Percentiles rank a stretch among this genome's conserved stretches.
phyloP scores from a whole-genome alignment of 768 basidiomycete species.

The Dioszegia hungarica region DNA sequence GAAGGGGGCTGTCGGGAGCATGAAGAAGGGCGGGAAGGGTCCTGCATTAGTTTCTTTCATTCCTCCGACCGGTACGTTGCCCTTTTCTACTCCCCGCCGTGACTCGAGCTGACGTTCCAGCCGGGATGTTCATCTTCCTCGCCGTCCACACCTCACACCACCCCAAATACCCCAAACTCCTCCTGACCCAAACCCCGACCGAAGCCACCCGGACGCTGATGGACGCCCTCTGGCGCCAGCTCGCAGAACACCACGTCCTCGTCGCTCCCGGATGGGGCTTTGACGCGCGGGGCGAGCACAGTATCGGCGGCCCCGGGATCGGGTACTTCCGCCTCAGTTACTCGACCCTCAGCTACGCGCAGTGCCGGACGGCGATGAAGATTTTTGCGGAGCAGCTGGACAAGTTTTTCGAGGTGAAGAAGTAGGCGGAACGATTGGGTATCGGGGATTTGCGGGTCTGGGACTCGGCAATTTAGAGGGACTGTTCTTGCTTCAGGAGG shows the following conservation, averaged over 20 bases:
- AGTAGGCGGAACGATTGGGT: neutral
- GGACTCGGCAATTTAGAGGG: neutral
- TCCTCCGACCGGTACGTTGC: constrained; percentile 56
- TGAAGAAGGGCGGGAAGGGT: constrained; percentile 14
- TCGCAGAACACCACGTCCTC: constrained; percentile 55
- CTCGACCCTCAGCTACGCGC: constrained; percentile 46
- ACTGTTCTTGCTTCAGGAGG: no score
- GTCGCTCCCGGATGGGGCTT: constrained; percentile 60
- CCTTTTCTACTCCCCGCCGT: neutral
- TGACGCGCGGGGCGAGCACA: constrained; percentile 35
- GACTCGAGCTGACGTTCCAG: constrained; percentile 23
- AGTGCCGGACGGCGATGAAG: constrained; percentile 34
- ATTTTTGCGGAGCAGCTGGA: constrained; percentile 38
- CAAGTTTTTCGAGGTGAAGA: constrained; percentile 33
- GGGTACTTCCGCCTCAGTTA: constrained; percentile 49
- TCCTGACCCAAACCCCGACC: constrained; percentile 14
- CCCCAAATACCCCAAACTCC: constrained; percentile 50
- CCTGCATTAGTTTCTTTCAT: constrained; percentile 61
- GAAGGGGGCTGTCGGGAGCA: constrained; percentile 30
- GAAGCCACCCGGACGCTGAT: constrained; percentile 51
- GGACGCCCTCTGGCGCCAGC: constrained; percentile 58
- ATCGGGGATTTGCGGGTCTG: neutral
- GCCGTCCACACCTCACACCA: constrained; percentile 61
- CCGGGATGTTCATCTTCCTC: constrained; percentile 78
- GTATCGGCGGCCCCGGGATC: constrained; percentile 37